Percentiles rank a stretch among this genome's conserved stretches.
These are phyloP conservation scores for Diaporthe eres DNA, from an alignment of 2,329 filamentous ascomycete species.

Conservation along the genomic window DNA sequence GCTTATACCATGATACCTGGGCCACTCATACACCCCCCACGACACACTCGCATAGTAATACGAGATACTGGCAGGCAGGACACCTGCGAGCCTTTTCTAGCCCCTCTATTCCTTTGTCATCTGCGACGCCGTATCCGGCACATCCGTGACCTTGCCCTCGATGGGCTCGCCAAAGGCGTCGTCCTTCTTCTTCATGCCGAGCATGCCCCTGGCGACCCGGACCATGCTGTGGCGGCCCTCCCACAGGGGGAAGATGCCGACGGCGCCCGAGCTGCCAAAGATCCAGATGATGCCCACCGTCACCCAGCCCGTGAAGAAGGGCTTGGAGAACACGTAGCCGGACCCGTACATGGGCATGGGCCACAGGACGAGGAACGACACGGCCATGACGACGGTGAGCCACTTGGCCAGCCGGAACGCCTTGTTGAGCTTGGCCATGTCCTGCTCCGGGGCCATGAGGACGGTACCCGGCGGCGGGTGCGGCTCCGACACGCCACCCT, in stretches of 20 bases:
- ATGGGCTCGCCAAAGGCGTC: background rate
- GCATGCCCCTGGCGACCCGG: background rate
- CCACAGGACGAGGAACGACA: slow-evolving; percentile 85
- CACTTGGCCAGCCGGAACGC: slow-evolving; percentile 49
- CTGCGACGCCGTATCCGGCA: background rate
- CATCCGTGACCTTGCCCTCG: background rate
- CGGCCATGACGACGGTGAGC: slow-evolving; percentile 48
- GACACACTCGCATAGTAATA: too few species aligned
- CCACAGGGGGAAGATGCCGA: slow-evolving; percentile 85
- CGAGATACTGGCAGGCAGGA: too few species aligned
- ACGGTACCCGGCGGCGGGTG: background rate
- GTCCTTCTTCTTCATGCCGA: background rate
- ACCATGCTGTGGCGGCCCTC: slow-evolving; percentile 70
- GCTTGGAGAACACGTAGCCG: slow-evolving; percentile 84
- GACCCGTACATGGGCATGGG: slow-evolving; percentile 92
- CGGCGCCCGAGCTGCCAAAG: slow-evolving; percentile 78
- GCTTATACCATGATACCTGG: too few species aligned
- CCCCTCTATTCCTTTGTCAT: background rate
- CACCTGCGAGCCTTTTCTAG: background rate
- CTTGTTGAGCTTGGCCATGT: slow-evolving; percentile 53
- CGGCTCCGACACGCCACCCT: background rate
- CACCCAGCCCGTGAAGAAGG: slow-evolving; percentile 88
- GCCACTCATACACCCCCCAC: too few species aligned
- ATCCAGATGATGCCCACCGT: slow-evolving; percentile 85
- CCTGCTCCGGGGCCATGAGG: slow-evolving; percentile 2